Evolutionary conservation across 2,329 filamentous ascomycete genomes (phyloP).

Genomic region (Elsinoe fawcettii): DNA sequence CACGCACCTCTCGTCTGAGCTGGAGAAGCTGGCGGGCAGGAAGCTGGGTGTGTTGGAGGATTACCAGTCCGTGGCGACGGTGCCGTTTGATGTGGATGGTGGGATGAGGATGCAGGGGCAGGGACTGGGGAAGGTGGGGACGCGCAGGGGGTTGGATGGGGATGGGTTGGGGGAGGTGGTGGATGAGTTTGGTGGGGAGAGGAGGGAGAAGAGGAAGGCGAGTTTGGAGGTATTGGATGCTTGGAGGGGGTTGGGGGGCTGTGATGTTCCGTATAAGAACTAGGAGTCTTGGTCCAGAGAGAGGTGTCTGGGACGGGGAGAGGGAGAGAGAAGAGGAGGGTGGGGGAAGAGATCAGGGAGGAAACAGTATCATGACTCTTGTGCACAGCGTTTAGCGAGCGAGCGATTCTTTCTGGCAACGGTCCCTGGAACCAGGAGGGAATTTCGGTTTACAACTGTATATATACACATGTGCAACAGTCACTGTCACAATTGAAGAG

Average conservation of each 20-base stretch:
- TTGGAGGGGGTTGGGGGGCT: constrained; percentile 17
- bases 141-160: constrained; percentile 9
- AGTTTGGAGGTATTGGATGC: constrained; percentile 17
- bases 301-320: not conserved
- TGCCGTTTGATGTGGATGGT: not conserved
- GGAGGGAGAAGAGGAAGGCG: constrained; percentile 16
- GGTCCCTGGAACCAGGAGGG: not conserved
- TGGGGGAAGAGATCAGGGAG: too few relatives aligned
- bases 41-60: constrained; percentile 12
- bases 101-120: not conserved
- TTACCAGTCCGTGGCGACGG: not conserved
- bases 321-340: not conserved
- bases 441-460: not conserved
- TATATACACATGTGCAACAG: not conserved
- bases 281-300: too few relatives aligned
- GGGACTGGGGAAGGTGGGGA: constrained; percentile 2
- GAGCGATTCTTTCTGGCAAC: not conserved
- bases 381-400: constrained; percentile 9
- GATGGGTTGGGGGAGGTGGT: constrained; percentile 1
- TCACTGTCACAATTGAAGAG: not conserved
- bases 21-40: constrained; percentile 7
- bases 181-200: constrained; percentile 2
- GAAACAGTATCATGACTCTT: not conserved
- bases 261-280: too few relatives aligned
- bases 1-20: not conserved